Conservation (phyloP, 1,139 yeast genomes). For the Dujonia santamariae region DNA sequence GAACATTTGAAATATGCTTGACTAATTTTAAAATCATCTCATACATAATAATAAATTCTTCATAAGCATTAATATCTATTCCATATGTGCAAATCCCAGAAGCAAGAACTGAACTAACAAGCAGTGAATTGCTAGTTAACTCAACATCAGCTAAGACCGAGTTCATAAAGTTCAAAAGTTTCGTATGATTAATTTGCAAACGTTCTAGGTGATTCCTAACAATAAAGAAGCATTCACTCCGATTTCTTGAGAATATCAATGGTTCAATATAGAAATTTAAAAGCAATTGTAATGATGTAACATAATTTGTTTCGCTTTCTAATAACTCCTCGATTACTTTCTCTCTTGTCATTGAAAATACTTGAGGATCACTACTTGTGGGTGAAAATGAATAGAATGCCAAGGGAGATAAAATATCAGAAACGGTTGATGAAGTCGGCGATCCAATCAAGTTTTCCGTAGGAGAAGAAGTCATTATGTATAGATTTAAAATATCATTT, state of each 20-base stretch:
- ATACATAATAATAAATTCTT: conserved; percentile 20
- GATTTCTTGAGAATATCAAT: conserved; percentile 12
- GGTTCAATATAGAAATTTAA: conserved; percentile 36
- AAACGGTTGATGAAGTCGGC: conserved; percentile 3
- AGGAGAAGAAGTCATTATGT: background rate
- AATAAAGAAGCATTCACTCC: conserved; percentile 1
- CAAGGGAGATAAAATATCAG: conserved; percentile 21
- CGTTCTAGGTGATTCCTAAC: conserved; percentile 15
- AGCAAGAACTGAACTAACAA: conserved; percentile 22
- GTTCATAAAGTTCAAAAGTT: conserved; percentile 13
- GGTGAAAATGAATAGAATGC: conserved; percentile 20
- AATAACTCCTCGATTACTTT: conserved; percentile 45
- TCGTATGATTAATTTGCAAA: conserved; percentile 24
- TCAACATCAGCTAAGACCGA: background rate
- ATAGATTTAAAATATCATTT: background rate
- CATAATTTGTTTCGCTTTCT: conserved; percentile 45
- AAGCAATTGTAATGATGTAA: conserved; percentile 39
- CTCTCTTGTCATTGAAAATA: conserved; percentile 22
- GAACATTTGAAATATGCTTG: conserved; percentile 8
- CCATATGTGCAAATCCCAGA: conserved; percentile 24
- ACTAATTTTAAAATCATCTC: conserved; percentile 37
- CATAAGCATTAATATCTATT: conserved; percentile 31
- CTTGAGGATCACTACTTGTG: conserved; percentile 5
- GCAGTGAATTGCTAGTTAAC: conserved; percentile 9
- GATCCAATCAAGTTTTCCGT: background rate